Evolutionary conservation across 257 asterid genomes (phyloP).

Genomic region (Penstemon eatonii): DNA sequence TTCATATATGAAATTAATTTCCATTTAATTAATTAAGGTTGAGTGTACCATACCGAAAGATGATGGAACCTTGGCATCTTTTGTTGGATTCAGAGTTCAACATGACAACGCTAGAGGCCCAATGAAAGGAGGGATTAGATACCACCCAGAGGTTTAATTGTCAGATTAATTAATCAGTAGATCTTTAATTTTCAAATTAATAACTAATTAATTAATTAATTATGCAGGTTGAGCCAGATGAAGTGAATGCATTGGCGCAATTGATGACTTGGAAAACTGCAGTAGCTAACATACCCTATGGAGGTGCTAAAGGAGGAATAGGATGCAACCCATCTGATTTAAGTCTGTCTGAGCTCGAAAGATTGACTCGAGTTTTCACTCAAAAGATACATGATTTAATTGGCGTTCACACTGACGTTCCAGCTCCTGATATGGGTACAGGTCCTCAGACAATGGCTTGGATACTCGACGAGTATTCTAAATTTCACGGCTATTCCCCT

Average conservation of each 20-base stretch:
- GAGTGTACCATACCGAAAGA: slow-evolving; percentile 96
- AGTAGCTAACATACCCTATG: slow-evolving; percentile 90
- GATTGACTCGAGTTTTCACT: slow-evolving; percentile 60
- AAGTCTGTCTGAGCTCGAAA: slow-evolving; percentile 72
- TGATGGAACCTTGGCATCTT: slow-evolving; percentile 83
- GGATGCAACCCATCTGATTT: slow-evolving; percentile 79
- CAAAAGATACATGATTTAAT: slow-evolving; percentile 64
- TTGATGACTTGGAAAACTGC: slow-evolving; percentile 99
- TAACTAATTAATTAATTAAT: neutral
- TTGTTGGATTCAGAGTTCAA: slow-evolving; percentile 87
- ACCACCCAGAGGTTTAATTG: slow-evolving; percentile 77
- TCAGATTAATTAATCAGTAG: too few species aligned
- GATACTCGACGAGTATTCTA: slow-evolving; percentile 73
- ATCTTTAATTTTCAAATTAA: too few species aligned
- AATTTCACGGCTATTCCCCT: slow-evolving; percentile 68
- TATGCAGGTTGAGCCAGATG: slow-evolving; percentile 85
- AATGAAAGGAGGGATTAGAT: slow-evolving; percentile 97
- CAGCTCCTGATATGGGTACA: slow-evolving; percentile 80
- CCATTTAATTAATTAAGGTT: slow-evolving; percentile 45
- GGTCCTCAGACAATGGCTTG: slow-evolving; percentile 76
- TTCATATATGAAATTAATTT: neutral
- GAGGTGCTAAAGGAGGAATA: slow-evolving; percentile 97
- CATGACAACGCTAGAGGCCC: slow-evolving; percentile 97
- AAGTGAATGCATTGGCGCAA: slow-evolving; percentile 92
- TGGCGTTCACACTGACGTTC: slow-evolving; percentile 65